phyloP scores from a whole-genome alignment of 2,329 filamentous ascomycete species.

The Scytalidium sp. region DNA sequence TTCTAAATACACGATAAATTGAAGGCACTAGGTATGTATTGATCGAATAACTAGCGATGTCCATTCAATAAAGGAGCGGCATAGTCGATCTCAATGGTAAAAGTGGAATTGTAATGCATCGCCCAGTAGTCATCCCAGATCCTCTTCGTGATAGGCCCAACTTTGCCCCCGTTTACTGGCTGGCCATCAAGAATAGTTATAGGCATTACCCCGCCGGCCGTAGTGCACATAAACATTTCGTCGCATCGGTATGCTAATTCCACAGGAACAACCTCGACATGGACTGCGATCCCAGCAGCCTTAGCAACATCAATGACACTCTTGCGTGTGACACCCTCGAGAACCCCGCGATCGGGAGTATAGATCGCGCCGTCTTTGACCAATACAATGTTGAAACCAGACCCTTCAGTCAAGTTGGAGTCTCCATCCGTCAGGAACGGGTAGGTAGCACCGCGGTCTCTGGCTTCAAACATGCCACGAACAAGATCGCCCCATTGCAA shows the following conservation, averaged over 20 bases:
- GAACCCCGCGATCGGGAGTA: conserved; percentile 44
- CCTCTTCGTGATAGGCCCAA: conserved; percentile 41
- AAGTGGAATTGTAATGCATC: conserved; percentile 39
- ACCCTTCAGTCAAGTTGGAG: conserved; percentile 45
- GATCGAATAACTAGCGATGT: too few species aligned
- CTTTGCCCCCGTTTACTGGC: conserved; percentile 36
- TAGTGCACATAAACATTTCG: conserved; percentile 51
- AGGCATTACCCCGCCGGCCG: conserved; percentile 51
- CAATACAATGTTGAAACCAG: conserved; percentile 45
- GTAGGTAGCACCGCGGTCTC: conserved; percentile 42
- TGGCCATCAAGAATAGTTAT: conserved; percentile 44
- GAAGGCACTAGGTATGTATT: too few species aligned
- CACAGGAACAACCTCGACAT: conserved; percentile 39
- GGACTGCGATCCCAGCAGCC: conserved; percentile 30
- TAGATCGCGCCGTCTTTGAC: conserved; percentile 42
- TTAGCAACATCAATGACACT: conserved; percentile 43
- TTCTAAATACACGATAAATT: too few species aligned
- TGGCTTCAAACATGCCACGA: conserved; percentile 42
- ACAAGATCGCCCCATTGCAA: conserved; percentile 48
- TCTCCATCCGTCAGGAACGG: conserved; percentile 50
- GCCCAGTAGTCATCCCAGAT: conserved; percentile 51
- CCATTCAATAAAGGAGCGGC: not conserved
- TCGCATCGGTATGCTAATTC: conserved; percentile 39
- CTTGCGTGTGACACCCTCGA: conserved; percentile 46
- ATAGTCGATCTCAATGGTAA: conserved; percentile 33